Percentiles rank a stretch among this genome's conserved stretches.
These are phyloP conservation scores for Tulasnella calospora DNA, from an alignment of 768 basidiomycete species.

Conservation along the genomic window DNA sequence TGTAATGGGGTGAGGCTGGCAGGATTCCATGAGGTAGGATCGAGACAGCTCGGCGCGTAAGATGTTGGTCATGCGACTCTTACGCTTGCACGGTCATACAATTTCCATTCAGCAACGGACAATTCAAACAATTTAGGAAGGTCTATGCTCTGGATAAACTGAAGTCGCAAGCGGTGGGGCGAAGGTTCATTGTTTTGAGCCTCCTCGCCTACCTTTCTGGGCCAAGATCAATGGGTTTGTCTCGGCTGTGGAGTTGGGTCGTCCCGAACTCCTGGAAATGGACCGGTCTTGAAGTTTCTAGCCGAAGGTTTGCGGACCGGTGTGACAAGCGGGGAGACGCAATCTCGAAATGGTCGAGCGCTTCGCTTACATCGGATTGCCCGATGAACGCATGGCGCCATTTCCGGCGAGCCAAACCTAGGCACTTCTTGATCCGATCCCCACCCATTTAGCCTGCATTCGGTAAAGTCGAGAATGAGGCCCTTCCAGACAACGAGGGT, in stretches of 20 bases:
- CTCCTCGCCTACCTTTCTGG: not conserved
- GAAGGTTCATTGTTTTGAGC: slow-evolving; percentile 3
- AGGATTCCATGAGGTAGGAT: slow-evolving; percentile 6
- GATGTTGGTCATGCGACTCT: slow-evolving; percentile 2
- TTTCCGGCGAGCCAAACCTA: not conserved
- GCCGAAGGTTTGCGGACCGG: slow-evolving; percentile 7
- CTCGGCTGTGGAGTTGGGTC: not conserved
- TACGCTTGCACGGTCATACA: not conserved
- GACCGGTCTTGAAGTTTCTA: not conserved
- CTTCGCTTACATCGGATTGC: not conserved
- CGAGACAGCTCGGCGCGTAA: slow-evolving; percentile 9
- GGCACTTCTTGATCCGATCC: slow-evolving; percentile 3
- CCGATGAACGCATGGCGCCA: not conserved
- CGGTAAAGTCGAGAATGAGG: not conserved
- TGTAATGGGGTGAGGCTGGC: not conserved
- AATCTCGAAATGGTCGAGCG: not conserved
- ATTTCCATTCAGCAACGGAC: not conserved
- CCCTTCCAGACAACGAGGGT: not conserved
- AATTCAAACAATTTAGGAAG: slow-evolving; percentile 1
- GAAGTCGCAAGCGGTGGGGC: not conserved
- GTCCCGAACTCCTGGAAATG: not conserved
- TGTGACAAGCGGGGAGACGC: not conserved
- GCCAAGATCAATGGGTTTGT: not conserved
- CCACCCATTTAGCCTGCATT: not conserved
- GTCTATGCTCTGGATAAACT: not conserved